These are phyloP conservation scores for Obba rivulosa DNA, from an alignment of 768 basidiomycete species.

Conservation along the genomic window DNA sequence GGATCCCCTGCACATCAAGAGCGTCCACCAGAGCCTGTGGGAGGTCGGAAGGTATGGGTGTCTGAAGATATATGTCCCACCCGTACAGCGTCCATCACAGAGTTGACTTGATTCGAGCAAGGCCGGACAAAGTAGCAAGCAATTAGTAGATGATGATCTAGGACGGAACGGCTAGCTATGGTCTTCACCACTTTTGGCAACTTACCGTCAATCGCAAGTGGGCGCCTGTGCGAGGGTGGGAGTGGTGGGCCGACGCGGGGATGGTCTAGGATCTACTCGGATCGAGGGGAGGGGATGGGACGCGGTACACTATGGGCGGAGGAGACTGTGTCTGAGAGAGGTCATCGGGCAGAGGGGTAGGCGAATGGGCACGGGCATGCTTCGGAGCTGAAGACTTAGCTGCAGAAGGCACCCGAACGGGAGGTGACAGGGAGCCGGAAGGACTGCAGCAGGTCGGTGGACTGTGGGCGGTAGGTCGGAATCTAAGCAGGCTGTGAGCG, in stretches of 20 bases:
- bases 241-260: slow-evolving; percentile 4
- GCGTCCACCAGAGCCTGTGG: too few relatives aligned
- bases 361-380: neutral
- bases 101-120: too few relatives aligned
- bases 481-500: neutral
- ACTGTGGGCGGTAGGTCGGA: neutral
- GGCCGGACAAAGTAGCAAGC: too few relatives aligned
- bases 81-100: too few relatives aligned
- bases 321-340: slow-evolving; percentile 12
- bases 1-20: too few relatives aligned
- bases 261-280: neutral
- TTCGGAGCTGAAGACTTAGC: too few relatives aligned
- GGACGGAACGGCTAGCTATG: too few relatives aligned
- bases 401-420: neutral
- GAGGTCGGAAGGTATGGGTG: slow-evolving; percentile 13
- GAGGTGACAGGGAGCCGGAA: slow-evolving; percentile 5
- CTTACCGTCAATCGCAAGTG: too few relatives aligned
- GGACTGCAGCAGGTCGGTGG: neutral
- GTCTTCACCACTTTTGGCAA: too few relatives aligned
- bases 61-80: slow-evolving; percentile 18
- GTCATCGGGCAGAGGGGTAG: slow-evolving; percentile 1
- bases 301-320: slow-evolving; percentile 1
- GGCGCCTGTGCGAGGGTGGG: slow-evolving; percentile 1
- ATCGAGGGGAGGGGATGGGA: slow-evolving; percentile 2
- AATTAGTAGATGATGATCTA: too few relatives aligned